These are phyloP conservation scores for Monilinia laxa DNA, from an alignment of 2,329 filamentous ascomycete genomes.

Conservation along the genomic window DNA sequence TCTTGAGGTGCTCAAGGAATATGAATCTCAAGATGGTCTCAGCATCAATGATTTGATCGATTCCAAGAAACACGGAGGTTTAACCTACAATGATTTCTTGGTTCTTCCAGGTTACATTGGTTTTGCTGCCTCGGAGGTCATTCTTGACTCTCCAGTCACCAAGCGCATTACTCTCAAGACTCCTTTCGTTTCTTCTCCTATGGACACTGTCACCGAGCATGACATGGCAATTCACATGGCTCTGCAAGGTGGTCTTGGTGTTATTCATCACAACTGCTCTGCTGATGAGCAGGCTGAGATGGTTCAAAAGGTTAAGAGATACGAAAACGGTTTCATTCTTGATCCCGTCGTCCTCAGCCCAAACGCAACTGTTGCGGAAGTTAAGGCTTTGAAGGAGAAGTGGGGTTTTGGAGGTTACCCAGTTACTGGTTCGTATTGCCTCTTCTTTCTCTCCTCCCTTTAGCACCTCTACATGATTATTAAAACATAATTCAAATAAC, in stretches of 20 bases:
- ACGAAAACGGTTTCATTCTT: conserved; percentile 97
- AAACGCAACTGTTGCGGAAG: conserved; percentile 85
- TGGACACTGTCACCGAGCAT: conserved; percentile 99
- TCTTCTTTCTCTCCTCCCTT: conserved; percentile 31
- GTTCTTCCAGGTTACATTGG: conserved; percentile 96
- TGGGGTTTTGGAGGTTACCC: conserved; percentile 99
- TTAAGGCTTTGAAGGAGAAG: conserved; percentile 89
- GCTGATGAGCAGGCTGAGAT: conserved; percentile 96
- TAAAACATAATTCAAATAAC: conserved; percentile 75
- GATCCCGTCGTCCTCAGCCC: conserved; percentile 92
- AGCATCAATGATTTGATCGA: conserved; percentile 84
- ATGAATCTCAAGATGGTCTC: conserved; percentile 79
- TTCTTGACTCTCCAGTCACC: conserved; percentile 86
- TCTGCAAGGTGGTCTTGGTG: conserved; percentile 81
- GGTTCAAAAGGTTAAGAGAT: conserved; percentile 98
- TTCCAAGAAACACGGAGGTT: conserved; percentile 84
- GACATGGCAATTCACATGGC: conserved; percentile 99
- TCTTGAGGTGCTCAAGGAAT: conserved; percentile 78
- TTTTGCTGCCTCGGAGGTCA: conserved; percentile 87
- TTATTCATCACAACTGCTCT: conserved; percentile 99
- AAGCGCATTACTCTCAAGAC: conserved; percentile 96
- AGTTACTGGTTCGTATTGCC: conserved; percentile 79
- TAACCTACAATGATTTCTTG: conserved; percentile 99
- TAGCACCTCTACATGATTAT: conserved; percentile 67
- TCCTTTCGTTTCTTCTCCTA: conserved; percentile 94